Base-by-base conservation (phyloP, 495 filamentous ascomycete species). In the Elasticomyces elasticus region DNA sequence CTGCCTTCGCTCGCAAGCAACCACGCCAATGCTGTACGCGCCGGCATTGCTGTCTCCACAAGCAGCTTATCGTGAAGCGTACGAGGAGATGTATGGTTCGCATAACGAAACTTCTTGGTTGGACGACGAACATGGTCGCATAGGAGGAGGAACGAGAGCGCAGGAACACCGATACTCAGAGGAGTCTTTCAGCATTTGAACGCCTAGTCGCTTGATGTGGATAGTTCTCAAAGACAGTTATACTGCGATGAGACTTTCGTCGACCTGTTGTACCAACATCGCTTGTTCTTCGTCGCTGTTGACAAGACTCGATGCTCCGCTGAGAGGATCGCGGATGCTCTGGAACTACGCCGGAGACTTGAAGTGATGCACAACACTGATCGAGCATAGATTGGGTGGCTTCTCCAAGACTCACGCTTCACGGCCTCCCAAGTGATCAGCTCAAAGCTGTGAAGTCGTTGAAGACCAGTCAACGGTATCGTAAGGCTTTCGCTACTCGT, bases 401-500 rank as follows among this genome's bases (percentile, higher is more conserved):
- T 33, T 33, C 30, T 33, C 30, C 30, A 15, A 33, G 30, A 33
- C 15, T 33, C 19, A 20, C 13, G 11, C 52, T 68, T 17, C 54
- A 60, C 19, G 66, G 65, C 2, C 26, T 51, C 20, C 54, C 27
- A 5, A 23, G 17, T 5, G 19, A 50, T 7, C 58, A 60, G 35
- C 5, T 62, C 10, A 15, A 40, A 10, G 13, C 22, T 5, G 51
- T 64, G n/a, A 30, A 49, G 5, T 42, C 48, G 20, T 13, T 49
- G 22, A 49, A 40, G 23, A 51, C 5, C 23, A 42, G 37, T 4
- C 43, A 24, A 3, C 27, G 76, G 49, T 81, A 78, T 60, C 51
- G 64, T 5, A 49, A 51, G 1, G 66, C 73, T 5, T 23, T 73
- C 5, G 42, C 52, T 12, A 64, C 81, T 22, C 73, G 75, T 55